phyloP scores from a whole-genome alignment of 83 land plant species.

The Picea abies region DNA sequence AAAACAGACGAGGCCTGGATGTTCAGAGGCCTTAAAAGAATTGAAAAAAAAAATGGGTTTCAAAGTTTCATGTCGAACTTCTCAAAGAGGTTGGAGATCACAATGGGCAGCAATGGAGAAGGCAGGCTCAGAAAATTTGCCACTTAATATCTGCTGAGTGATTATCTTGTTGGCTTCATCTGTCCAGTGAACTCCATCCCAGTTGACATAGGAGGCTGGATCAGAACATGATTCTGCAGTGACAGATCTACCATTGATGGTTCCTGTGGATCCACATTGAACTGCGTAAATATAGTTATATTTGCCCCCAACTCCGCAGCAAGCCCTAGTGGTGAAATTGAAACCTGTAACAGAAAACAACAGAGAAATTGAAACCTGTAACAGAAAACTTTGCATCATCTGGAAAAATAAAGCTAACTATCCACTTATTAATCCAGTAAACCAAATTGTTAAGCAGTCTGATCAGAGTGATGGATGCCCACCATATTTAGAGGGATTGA shows the following conservation, averaged over 20 bases:
- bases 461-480: too few relatives aligned
- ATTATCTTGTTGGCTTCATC: constrained; percentile 9
- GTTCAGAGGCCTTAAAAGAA: too few relatives aligned
- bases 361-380: too few relatives aligned
- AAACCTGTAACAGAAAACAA: constrained; percentile 4
- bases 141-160: not conserved
- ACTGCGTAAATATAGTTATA: constrained; percentile 19
- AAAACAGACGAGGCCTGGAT: too few relatives aligned
- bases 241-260: constrained; percentile 12
- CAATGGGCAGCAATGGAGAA: constrained; percentile 16
- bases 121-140: constrained; percentile 18
- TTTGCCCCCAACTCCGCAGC: constrained; percentile 27
- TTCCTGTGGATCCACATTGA: constrained; percentile 18
- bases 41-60: too few relatives aligned
- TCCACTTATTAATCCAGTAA: too few relatives aligned
- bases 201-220: not conserved
- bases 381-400: too few relatives aligned
- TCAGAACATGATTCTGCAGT: constrained; percentile 15
- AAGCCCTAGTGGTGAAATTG: constrained; percentile 15
- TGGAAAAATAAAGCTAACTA: too few relatives aligned
- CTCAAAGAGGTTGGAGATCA: constrained; percentile 3
- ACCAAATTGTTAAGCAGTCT: too few relatives aligned
- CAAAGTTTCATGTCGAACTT: not conserved
- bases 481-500: constrained; percentile 6
- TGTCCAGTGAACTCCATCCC: constrained; percentile 17